Conservation (phyloP, 1,284 basidiomycete genomes). For the Meira miltonrushii region DNA sequence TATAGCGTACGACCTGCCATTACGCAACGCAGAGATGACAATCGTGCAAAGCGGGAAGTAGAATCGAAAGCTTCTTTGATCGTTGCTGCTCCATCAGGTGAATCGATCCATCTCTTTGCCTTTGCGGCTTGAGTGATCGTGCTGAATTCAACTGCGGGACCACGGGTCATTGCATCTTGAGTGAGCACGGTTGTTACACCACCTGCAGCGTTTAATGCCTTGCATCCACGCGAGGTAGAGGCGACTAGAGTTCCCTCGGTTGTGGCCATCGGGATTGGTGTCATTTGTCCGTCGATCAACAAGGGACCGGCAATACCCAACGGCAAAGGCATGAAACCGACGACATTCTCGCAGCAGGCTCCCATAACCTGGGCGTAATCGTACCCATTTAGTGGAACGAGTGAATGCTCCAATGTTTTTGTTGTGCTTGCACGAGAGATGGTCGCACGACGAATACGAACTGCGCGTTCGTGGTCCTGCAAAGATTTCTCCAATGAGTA, state of each 20-base stretch:
- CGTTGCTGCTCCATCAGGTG: constrained; percentile 69
- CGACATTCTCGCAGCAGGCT: constrained; percentile 98
- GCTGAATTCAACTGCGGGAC: constrained; percentile 95
- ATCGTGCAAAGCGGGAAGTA: constrained; percentile 58
- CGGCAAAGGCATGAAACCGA: constrained; percentile 93
- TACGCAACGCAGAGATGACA: constrained; percentile 46
- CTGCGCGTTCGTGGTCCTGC: constrained; percentile 79
- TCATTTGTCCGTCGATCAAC: constrained; percentile 76
- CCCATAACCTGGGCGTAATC: constrained; percentile 92
- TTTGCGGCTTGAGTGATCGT: constrained; percentile 70
- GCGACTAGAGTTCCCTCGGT: constrained; percentile 98
- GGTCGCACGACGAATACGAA: constrained; percentile 77
- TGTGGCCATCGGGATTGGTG: constrained; percentile 97
- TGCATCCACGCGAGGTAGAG: constrained; percentile 93
- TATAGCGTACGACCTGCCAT: constrained; percentile 65
- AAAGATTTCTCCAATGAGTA: constrained; percentile 93
- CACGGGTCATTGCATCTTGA: constrained; percentile 94
- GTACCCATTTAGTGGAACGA: constrained; percentile 78
- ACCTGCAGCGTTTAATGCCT: constrained; percentile 91
- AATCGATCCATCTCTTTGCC: constrained; percentile 84
- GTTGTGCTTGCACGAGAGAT: constrained; percentile 84
- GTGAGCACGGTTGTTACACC: constrained; percentile 91
- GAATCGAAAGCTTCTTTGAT: constrained; percentile 86
- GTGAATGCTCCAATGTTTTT: constrained; percentile 75
- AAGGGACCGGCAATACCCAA: constrained; percentile 95